Percentiles rank a stretch among this genome's conserved stretches.
phyloP scores from a whole-genome alignment of 2,329 filamentous ascomycete species.

The Ambrosiella cleistominuta region DNA sequence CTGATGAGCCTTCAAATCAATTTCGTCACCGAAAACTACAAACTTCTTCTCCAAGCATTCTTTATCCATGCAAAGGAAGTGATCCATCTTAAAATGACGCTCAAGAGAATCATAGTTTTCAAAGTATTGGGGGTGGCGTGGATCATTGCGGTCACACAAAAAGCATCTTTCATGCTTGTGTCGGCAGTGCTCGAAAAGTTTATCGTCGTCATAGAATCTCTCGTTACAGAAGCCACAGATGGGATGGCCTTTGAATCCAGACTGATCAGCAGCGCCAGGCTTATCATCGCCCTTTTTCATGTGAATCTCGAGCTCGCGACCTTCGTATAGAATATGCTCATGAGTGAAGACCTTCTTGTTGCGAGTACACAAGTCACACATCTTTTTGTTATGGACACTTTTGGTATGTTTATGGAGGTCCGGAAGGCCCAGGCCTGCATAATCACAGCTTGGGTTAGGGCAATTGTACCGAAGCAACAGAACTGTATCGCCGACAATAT shows the following conservation, averaged over 20 bases:
- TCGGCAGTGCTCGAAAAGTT: constrained; percentile 82
- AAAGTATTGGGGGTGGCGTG: constrained; percentile 73
- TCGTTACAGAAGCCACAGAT: constrained; percentile 84
- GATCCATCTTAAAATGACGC: constrained; percentile 70
- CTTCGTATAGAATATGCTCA: constrained; percentile 83
- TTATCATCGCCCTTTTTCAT: constrained; percentile 83
- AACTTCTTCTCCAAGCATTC: constrained; percentile 96
- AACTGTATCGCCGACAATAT: constrained; percentile 82
- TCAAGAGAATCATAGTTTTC: constrained; percentile 75
- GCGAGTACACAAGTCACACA: constrained; percentile 77
- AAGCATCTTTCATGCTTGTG: constrained; percentile 92
- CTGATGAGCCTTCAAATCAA: constrained; percentile 90
- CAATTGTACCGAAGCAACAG: constrained; percentile 88
- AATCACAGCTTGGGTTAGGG: constrained; percentile 62
- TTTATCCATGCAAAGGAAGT: constrained; percentile 66
- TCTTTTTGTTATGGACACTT: constrained; percentile 63
- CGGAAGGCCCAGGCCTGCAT: constrained; percentile 53
- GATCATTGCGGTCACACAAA: constrained; percentile 61
- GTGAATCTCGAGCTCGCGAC: constrained; percentile 64
- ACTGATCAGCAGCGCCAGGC: constrained; percentile 78
- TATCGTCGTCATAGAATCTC: constrained; percentile 90
- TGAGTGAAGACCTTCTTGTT: constrained; percentile 99
- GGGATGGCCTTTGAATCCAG: constrained; percentile 88
- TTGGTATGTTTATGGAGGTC: constrained; percentile 59
- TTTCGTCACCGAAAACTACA: constrained; percentile 84